Conservation (phyloP, 805 yeast species). For the Ogataea populi-albae region DNA sequence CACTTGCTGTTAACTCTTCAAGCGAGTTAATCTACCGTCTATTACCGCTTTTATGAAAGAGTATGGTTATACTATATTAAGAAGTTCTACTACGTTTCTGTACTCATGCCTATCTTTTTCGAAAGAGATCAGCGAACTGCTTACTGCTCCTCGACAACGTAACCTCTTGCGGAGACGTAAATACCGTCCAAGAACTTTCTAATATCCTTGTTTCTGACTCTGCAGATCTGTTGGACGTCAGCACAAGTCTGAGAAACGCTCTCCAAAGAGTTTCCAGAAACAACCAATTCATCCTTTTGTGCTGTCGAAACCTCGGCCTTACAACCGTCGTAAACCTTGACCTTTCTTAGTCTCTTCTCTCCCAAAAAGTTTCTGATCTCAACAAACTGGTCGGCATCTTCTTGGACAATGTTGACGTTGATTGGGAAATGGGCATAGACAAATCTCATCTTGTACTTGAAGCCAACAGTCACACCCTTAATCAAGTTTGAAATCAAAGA, state of each 20-base stretch:
- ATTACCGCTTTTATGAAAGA: too few relatives aligned
- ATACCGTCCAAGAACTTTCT: slow-evolving; percentile 99
- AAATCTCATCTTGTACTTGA: slow-evolving; percentile 99
- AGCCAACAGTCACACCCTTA: slow-evolving; percentile 99
- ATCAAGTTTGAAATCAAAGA: slow-evolving; percentile 90
- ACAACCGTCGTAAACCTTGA: slow-evolving; percentile 88
- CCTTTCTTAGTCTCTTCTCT: slow-evolving; percentile 94
- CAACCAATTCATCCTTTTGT: slow-evolving; percentile 92
- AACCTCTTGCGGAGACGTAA: slow-evolving; percentile 95
- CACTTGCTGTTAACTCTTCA: too few relatives aligned
- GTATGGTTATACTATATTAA: too few relatives aligned
- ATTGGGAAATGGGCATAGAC: slow-evolving; percentile 99
- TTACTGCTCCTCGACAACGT: slow-evolving; percentile 53
- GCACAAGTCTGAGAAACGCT: slow-evolving; percentile 98
- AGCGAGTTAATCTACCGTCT: too few relatives aligned
- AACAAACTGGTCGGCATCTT: slow-evolving; percentile 68
- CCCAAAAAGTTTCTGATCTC: slow-evolving; percentile 99
- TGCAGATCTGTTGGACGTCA: slow-evolving; percentile 95
- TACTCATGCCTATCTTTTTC: slow-evolving; percentile 2
- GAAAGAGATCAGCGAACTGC: slow-evolving; percentile 1
- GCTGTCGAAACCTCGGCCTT: slow-evolving; percentile 72
- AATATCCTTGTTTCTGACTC: slow-evolving; percentile 99
- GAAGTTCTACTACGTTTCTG: neutral
- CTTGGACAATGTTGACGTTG: slow-evolving; percentile 87
- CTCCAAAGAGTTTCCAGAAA: slow-evolving; percentile 95